Evolutionary conservation across 768 basidiomycete genomes (phyloP).

Genomic region (Phylloporus scabripes): DNA sequence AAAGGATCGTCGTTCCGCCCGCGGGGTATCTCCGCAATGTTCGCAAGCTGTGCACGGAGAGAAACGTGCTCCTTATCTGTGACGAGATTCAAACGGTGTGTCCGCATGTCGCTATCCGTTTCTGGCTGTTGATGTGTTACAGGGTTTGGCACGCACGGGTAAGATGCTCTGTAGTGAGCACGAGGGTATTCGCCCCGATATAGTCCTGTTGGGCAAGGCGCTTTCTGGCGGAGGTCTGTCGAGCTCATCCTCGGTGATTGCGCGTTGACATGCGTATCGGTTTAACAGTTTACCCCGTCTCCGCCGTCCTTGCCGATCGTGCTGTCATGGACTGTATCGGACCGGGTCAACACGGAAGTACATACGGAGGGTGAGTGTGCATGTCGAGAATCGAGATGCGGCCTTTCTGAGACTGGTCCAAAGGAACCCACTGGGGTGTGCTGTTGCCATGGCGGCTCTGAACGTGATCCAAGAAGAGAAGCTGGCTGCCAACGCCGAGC

Average conservation of each 20-base stretch:
- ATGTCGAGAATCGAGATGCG: not conserved
- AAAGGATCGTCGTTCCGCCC: constrained; percentile 87
- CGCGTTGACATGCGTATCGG: constrained; percentile 7
- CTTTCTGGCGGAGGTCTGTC: constrained; percentile 86
- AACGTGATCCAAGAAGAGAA: constrained; percentile 87
- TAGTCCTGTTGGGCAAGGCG: constrained; percentile 92
- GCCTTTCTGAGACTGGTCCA: not conserved
- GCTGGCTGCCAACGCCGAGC: constrained; percentile 72
- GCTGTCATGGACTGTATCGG: constrained; percentile 93
- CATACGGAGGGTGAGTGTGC: constrained; percentile 76
- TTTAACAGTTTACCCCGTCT: constrained; percentile 84
- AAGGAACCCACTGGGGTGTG: constrained; percentile 92
- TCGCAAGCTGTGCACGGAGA: constrained; percentile 80
- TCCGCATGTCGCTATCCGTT: not conserved
- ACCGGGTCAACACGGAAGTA: constrained; percentile 94
- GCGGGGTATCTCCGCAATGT: constrained; percentile 77
- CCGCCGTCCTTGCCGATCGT: constrained; percentile 85
- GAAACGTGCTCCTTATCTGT: constrained; percentile 93
- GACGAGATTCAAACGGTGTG: constrained; percentile 95
- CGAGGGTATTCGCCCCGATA: constrained; percentile 83
- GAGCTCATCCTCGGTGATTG: not conserved
- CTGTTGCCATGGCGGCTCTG: constrained; percentile 91
- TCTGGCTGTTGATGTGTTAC: constrained; percentile 5
- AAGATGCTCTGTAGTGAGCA: constrained; percentile 90
- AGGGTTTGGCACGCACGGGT: constrained; percentile 90